Evolutionary conservation across 106 monocot species (phyloP), one percentile per base, ranked within the genome.

Genomic region (Allium fistulosum): DNA sequence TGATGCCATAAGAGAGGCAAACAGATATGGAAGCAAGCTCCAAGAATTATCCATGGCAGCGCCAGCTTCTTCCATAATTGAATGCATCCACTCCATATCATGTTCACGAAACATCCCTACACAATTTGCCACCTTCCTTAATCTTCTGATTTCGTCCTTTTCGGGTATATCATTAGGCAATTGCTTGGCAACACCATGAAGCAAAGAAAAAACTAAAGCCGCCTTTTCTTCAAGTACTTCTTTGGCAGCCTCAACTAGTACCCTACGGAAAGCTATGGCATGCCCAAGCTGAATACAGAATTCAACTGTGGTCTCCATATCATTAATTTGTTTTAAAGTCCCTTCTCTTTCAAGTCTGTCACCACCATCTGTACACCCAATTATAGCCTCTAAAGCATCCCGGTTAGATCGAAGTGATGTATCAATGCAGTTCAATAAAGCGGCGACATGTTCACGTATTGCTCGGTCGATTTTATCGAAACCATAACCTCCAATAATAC

Each of bases 1-100:
- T 7, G 92, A 93, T 18, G 17, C 66, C 97, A 93, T 84, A 74
- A 99, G 90, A 56, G 87, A 55, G 65, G 92, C 83, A 76, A 71
- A 99, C 27, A 99, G 79, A 79, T 87, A 85, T 45, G 97, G 97
- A 82, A 99, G 84, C 64, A 90, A 78, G 71, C 57, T 79, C 97
- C 97, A 92, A 62, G 92, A 99, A 77, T 72, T 77, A 77, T 90
- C 90, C 79, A 68, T 73, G 11, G 69, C 76, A 74, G 77, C 78
- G 71, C 70, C 78, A 26, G 69, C 48, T 63, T 90, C 90, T 58
- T 68, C 70, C 84, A 99, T 83, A 72, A 99, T 77, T 0, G 79
- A 84, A 65, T 82, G 68, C n/a, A 99, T 77, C 92, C 92, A 99
- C 63, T 99, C 93, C 18, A 77, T 75, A 52, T 99, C 97, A 78